Evolutionary conservation across 208 protist species (phyloP), one percentile per base, ranked within the genome.

Genomic region (Wallacemonas collosoma): DNA sequence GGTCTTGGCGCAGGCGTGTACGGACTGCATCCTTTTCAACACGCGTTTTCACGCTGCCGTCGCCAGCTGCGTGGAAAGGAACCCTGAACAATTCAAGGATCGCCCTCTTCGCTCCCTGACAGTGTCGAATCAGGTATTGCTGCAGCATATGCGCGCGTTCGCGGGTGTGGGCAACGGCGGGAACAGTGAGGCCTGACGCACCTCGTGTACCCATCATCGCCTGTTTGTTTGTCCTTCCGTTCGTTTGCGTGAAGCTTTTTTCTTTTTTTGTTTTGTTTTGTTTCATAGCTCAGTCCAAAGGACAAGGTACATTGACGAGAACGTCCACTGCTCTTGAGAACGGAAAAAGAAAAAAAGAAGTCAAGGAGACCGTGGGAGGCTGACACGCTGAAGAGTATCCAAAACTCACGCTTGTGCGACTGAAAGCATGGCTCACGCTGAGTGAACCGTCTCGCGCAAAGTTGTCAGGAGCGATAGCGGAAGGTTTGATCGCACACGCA

Each of bases 131-230:
- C 88, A 95, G 50, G 73, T 83, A 44, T 74, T 95, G 56, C 72
- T 95, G 36, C 86, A 90, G 57, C 85, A 95, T 78, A 91, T 95
- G 85, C 81, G 88, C 15, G 88, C 80, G 5, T 91, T 91, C 41
- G 84, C 91, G 11, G 79, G 73, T 17, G 78, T 85, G 1, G 9
- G 66, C 65, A 57, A 61, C 54, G 6, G 44, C 11, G 26, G 58
- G 63, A 61, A 53, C 63, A 51, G 53, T n/a, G 11, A 39, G 39
- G 50, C 41, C 35, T 69, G 45, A 57, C 6, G 26, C 15, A 12
- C 8, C 8, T 6, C 12, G 45, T 0, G 45, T 14, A 6, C 12
- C 8, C 45, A 12, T 50, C 6, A 14, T 6, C 45, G 45, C 45
- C 45, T 6, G 45, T 50, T 6, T 50, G 45, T 50, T 50, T 6